Conservation (phyloP, 306 rosid species). For the Cercis canadensis region DNA sequence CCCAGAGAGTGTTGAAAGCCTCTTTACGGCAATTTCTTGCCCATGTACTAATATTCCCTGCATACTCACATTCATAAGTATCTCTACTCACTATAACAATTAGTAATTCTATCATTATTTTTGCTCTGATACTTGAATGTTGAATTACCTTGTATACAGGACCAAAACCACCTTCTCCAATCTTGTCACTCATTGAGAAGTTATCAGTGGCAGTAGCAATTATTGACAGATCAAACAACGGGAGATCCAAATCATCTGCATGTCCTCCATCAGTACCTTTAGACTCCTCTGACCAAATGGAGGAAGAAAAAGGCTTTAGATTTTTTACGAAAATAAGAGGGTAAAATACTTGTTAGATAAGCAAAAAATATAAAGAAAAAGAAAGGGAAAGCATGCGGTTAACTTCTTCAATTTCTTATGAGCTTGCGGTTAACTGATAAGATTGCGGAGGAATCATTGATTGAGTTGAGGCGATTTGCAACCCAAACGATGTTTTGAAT, state of each 20-base stretch:
- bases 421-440: constrained; percentile 45
- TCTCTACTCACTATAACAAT: neutral
- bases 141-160: neutral
- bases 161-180: constrained; percentile 23
- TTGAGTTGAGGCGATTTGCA: constrained; percentile 55
- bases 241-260: constrained; percentile 34
- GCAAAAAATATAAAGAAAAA: no score
- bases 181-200: neutral
- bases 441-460: constrained; percentile 49
- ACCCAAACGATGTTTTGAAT: no score
- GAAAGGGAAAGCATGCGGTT: no score
- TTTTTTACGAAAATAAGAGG: no score
- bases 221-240: constrained; percentile 22
- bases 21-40: constrained; percentile 60
- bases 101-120: neutral
- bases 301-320: no score
- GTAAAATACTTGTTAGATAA: no score
- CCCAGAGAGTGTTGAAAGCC: constrained; percentile 55
- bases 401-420: no score
- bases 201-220: constrained; percentile 9
- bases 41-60: constrained; percentile 56
- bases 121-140: neutral
- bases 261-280: neutral
- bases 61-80: constrained; percentile 5
- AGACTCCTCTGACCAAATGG: neutral